A percentile compares a stretch with the other conserved stretches of the same genome.
Evolutionary conservation across 768 basidiomycete genomes (phyloP).

Genomic region (Xerocomus brunneocitrinus): DNA sequence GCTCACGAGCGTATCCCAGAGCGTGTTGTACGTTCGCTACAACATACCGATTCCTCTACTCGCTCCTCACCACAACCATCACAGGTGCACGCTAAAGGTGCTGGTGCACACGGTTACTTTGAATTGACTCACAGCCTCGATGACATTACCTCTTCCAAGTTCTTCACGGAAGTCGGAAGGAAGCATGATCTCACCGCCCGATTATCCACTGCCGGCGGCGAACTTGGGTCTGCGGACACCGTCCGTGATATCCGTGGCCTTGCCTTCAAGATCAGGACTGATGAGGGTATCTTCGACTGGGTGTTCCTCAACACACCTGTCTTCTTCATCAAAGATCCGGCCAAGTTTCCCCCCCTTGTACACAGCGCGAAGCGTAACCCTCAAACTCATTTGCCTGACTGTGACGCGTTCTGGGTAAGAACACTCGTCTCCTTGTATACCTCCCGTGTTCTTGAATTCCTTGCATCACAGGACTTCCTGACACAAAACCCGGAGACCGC

Average conservation of each 20-base stretch:
- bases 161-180: neutral
- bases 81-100: too few relatives aligned
- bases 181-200: neutral
- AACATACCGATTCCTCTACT: too few relatives aligned
- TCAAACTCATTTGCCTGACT: neutral
- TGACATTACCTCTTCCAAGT: too few relatives aligned
- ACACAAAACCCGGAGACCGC: too few relatives aligned
- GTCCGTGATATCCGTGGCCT: neutral
- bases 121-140: too few relatives aligned
- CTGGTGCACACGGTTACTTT: too few relatives aligned
- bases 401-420: neutral
- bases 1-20: too few relatives aligned
- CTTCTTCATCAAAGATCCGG: neutral
- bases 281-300: neutral
- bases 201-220: neutral
- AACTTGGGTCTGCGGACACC: neutral
- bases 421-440: neutral
- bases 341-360: neutral
- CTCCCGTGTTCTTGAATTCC: neutral
- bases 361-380: neutral
- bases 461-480: too few relatives aligned
- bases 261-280: neutral
- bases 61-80: too few relatives aligned
- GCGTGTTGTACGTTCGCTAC: too few relatives aligned
- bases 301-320: neutral